Conservation (phyloP, 208 protist genomes). For the Vickermania ingenoplastis region DNA sequence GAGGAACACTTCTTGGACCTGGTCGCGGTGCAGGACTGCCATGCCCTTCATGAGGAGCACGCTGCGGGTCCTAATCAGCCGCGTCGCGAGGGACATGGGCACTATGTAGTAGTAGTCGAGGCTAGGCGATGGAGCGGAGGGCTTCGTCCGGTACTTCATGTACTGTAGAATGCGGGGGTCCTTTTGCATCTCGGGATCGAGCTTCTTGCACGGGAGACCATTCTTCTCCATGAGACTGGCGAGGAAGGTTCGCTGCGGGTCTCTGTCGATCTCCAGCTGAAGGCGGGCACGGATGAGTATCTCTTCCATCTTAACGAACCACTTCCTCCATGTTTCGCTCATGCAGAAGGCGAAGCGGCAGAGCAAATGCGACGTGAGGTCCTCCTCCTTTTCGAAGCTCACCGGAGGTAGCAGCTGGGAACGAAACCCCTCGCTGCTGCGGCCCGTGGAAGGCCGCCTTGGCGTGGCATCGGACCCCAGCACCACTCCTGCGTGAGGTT, state of each 20-base stretch:
- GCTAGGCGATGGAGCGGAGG: not conserved
- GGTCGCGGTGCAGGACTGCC: slow-evolving; percentile 66
- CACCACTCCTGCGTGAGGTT: slow-evolving; percentile 6
- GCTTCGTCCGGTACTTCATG: slow-evolving; percentile 32
- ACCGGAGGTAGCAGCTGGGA: slow-evolving; percentile 13
- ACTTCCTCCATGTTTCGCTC: slow-evolving; percentile 85
- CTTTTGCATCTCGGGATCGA: slow-evolving; percentile 34
- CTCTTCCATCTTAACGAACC: slow-evolving; percentile 73
- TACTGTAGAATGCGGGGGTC: slow-evolving; percentile 44
- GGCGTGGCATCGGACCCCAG: slow-evolving; percentile 19
- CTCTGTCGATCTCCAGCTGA: slow-evolving; percentile 57
- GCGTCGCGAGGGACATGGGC: slow-evolving; percentile 58
- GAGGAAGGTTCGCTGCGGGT: slow-evolving; percentile 40
- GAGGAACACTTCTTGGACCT: slow-evolving; percentile 83
- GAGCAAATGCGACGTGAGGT: slow-evolving; percentile 69
- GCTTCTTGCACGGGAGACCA: slow-evolving; percentile 52
- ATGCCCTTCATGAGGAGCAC: slow-evolving; percentile 57
- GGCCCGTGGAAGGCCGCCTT: not conserved
- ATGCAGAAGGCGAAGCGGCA: slow-evolving; percentile 87
- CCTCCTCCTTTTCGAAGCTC: slow-evolving; percentile 70
- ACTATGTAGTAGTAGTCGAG: slow-evolving; percentile 71
- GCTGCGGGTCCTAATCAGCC: slow-evolving; percentile 59
- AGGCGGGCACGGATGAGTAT: slow-evolving; percentile 72
- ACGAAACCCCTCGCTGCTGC: not conserved
- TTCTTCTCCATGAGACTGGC: slow-evolving; percentile 62